These are phyloP conservation scores for Rhodotorula sp. DNA, from an alignment of 1,284 basidiomycete genomes.

Conservation along the genomic window DNA sequence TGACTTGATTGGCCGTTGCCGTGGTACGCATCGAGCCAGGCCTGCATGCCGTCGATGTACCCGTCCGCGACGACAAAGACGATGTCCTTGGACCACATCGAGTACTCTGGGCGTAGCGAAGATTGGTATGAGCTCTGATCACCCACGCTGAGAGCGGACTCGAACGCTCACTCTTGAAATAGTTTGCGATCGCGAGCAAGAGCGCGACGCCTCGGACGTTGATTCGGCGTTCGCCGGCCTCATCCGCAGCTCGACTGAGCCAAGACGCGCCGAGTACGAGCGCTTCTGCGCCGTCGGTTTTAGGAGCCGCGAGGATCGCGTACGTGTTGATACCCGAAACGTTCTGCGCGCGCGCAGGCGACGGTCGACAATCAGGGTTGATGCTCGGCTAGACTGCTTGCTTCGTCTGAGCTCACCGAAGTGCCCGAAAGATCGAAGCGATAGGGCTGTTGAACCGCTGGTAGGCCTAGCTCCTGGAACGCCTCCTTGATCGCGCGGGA, in stretches of 20 bases:
- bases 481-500: conserved; percentile 61
- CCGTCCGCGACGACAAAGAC: conserved; percentile 87
- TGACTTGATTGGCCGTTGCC: conserved; percentile 65
- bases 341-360: conserved; percentile 50
- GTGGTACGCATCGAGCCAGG: conserved; percentile 84
- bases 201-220: conserved; percentile 87
- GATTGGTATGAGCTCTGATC: accelerated
- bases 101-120: conserved; percentile 62
- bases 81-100: conserved; percentile 90
- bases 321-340: conserved; percentile 73
- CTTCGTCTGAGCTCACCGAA: conserved; percentile 2
- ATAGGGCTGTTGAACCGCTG: conserved; percentile 68
- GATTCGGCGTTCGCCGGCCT: conserved; percentile 54
- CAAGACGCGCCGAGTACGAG: conserved; percentile 87
- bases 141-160: neutral
- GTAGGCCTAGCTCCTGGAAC: conserved; percentile 68
- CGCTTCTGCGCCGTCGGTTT: conserved; percentile 84
- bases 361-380: conserved; percentile 53
- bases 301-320: conserved; percentile 75
- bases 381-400: neutral
- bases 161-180: conserved; percentile 66
- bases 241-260: conserved; percentile 58
- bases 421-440: conserved; percentile 51
- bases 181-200: conserved; percentile 76
- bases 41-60: conserved; percentile 86